Conservation (phyloP, 257 asterid species). For the Agastache rugosa region DNA sequence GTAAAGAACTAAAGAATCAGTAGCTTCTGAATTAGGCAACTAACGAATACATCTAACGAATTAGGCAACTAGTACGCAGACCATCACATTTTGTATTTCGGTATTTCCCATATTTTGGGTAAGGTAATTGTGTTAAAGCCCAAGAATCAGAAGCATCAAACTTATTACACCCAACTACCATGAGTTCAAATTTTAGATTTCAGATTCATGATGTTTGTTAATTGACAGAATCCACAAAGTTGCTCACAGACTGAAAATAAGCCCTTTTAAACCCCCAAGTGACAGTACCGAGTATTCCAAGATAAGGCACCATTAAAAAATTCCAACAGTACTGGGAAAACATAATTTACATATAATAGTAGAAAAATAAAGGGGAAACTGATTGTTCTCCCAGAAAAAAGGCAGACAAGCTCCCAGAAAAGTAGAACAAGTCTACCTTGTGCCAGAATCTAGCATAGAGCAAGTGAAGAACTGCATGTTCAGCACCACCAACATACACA, state of each 20-base stretch:
- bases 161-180: background rate
- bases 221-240: slow-evolving; percentile 2
- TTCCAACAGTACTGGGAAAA: background rate
- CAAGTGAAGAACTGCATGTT: slow-evolving; percentile 99
- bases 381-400: slow-evolving; percentile 24
- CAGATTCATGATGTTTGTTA: background rate
- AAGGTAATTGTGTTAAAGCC: background rate
- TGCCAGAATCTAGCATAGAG: slow-evolving; percentile 99
- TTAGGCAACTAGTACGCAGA: background rate
- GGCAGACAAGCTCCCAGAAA: background rate
- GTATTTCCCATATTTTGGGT: background rate
- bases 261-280: background rate
- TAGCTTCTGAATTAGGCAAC: background rate
- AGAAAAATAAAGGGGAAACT: background rate
- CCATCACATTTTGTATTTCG: background rate
- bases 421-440: slow-evolving; percentile 60
- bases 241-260: background rate
- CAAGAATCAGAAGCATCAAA: slow-evolving; percentile 11
- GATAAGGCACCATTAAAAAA: slow-evolving; percentile 24
- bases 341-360: slow-evolving; percentile 12
- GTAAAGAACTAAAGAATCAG: slow-evolving; percentile 1
- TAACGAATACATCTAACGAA: slow-evolving; percentile 9
- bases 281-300: background rate
- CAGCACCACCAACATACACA: slow-evolving; percentile 98
- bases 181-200: background rate